Base-by-base conservation (phyloP, 2,329 filamentous ascomycete species). In the Zasmidium citrigriseum region DNA sequence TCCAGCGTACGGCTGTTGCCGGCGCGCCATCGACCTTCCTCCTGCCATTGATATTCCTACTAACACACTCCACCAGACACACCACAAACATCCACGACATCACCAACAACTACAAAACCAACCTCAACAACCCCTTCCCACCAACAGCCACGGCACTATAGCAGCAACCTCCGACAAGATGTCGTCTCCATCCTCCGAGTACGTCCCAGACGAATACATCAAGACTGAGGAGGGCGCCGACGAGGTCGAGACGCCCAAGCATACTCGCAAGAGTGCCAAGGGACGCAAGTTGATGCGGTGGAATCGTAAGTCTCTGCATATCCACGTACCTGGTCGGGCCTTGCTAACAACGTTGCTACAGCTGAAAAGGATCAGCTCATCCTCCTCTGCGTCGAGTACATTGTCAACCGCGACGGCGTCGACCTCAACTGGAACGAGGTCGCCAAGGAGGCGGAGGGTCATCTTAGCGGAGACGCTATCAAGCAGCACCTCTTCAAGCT, bases 401-500 rank as follows among this genome's bases (percentile, higher is more conserved):
- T 65, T 22, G 59, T 57, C 48, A 53, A 54, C 14, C 20, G 46
- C 11, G 18, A 54, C 11, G 58, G 55, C 20, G 47, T 65, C 12
- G n/a, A 46, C 2, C 46, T 70, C 18, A 64, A 67, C 18, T 69
- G 62, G 60, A 54, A 64, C 14, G 56, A 55, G 9, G 61, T 64
- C 16, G 63, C 60, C 10, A 48, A 56, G 46, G 49, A 60, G 14
- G 51, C 67, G 38, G 45, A 58, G 4, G 5, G 16, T 46, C 25
- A 4, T 12, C 14, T 55, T 1, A 65, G 54, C 7, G 62, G 61
- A n/a, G 63, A 68, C 23, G 63, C 65, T 3, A 57, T 67, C 51
- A 59, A 60, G 41, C 68, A 70, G 59, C 68, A 70, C 29, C 55
- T 70, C 3, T 50, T 46, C 14, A 70, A 70, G 55, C 45, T 69